phyloP scores from a whole-genome alignment of 2,329 filamentous ascomycete species.

The Trichoderma endophyticum region DNA sequence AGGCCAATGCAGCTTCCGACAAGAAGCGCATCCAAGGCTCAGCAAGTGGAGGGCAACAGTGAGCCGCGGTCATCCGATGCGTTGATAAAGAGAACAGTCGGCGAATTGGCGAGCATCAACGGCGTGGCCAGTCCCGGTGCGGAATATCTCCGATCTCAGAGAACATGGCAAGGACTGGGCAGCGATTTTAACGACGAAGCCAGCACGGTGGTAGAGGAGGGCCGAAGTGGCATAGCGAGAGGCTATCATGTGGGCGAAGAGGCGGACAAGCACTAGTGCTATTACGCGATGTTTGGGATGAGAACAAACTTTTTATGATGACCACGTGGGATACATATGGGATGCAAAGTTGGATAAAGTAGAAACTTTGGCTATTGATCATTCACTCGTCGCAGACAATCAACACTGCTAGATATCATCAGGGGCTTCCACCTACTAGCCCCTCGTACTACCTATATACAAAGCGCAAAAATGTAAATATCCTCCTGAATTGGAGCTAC shows the following conservation, averaged over 20 bases:
- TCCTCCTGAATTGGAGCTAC: background rate
- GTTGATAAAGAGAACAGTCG: conserved; percentile 57
- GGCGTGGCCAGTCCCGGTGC: conserved; percentile 88
- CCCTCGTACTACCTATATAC: conserved; percentile 7
- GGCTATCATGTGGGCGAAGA: conserved; percentile 76
- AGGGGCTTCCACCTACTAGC: background rate
- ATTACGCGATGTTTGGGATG: background rate
- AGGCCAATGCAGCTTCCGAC: conserved; percentile 63
- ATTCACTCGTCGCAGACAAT: background rate
- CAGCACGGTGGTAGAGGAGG: conserved; percentile 76
- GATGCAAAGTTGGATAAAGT: background rate
- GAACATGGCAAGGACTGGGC: conserved; percentile 89
- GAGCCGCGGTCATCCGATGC: conserved; percentile 21
- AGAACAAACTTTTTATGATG: background rate
- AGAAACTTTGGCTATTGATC: background rate
- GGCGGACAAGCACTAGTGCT: conserved; percentile 33
- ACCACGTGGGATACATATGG: background rate
- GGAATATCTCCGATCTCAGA: conserved; percentile 74
- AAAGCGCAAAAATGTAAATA: background rate
- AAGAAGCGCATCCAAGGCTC: conserved; percentile 23
- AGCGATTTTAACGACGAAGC: conserved; percentile 69
- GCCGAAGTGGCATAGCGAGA: conserved; percentile 80
- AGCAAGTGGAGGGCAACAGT: conserved; percentile 20
- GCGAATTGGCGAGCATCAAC: conserved; percentile 76
- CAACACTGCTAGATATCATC: background rate